A percentile compares a stretch with the other conserved stretches of the same genome.
phyloP scores from a whole-genome alignment of 1,284 basidiomycete genomes.

The Ganoderma sp. region DNA sequence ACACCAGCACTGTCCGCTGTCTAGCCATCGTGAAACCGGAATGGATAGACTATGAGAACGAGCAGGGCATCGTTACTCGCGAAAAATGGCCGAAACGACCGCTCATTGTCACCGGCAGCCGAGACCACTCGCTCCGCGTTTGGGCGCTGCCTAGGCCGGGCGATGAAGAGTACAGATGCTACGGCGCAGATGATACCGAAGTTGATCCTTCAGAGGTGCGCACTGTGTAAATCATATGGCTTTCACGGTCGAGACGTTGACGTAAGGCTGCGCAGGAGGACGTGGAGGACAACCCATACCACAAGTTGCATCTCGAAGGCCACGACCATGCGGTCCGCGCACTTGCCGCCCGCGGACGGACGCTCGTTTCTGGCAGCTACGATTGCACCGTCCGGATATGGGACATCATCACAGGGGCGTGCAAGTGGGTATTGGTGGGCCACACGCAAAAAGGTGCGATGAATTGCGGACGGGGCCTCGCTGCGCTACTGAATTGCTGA shows the following conservation, averaged over 20 bases:
- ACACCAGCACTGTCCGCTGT: constrained; percentile 92
- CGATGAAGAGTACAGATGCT: constrained; percentile 79
- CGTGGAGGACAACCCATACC: constrained; percentile 88
- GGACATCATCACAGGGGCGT: constrained; percentile 90
- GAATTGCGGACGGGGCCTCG: neutral
- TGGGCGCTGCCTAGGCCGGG: constrained; percentile 86
- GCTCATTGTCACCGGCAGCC: constrained; percentile 91
- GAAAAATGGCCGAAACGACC: constrained; percentile 87
- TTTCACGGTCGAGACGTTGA: constrained; percentile 10
- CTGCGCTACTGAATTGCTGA: neutral
- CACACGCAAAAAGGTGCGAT: constrained; percentile 88
- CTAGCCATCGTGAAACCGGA: constrained; percentile 90
- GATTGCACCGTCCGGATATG: constrained; percentile 93
- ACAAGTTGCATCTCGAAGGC: constrained; percentile 82
- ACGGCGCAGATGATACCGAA: constrained; percentile 69
- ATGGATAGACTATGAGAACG: constrained; percentile 71
- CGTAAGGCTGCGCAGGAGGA: constrained; percentile 55
- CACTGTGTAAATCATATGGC: neutral
- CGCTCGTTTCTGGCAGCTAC: constrained; percentile 93
- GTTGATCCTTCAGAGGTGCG: constrained; percentile 72
- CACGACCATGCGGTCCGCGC: constrained; percentile 92
- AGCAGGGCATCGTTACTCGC: constrained; percentile 59
- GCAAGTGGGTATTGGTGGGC: constrained; percentile 81
- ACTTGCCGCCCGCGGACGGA: constrained; percentile 87
- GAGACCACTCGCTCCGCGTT: constrained; percentile 88